Percentiles rank a stretch among this genome's conserved stretches.
phyloP scores from a whole-genome alignment of 108 stramenopile species.

The Hondaea fermentalgiana region DNA sequence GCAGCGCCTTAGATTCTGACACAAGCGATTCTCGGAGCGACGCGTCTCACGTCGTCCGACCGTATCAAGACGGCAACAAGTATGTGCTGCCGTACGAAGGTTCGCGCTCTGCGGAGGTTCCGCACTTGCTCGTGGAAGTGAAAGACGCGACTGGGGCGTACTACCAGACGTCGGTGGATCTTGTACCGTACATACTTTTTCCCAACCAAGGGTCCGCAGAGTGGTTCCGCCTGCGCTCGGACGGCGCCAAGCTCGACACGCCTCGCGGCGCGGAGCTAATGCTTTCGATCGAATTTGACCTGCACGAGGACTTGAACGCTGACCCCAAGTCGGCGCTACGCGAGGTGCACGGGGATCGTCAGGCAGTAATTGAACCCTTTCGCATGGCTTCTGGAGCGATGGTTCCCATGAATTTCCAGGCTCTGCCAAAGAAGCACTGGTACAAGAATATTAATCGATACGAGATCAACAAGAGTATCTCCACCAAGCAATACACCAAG shows the following conservation, averaged over 20 bases:
- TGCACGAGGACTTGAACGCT: neutral
- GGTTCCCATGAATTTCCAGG: neutral
- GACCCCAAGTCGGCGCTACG: neutral
- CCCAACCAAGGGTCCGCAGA: neutral
- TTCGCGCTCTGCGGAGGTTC: neutral
- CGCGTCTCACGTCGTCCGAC: neutral
- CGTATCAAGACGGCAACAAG: neutral
- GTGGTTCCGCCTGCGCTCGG: neutral
- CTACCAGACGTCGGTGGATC: neutral
- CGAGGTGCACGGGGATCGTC: neutral
- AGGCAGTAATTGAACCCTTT: neutral
- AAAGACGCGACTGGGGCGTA: neutral
- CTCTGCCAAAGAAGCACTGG: neutral
- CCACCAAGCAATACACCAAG: neutral
- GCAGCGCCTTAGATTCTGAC: neutral
- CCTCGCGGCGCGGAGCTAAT: neutral
- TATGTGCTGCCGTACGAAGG: neutral
- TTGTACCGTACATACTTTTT: neutral
- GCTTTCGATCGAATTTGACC: neutral
- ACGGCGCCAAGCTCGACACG: neutral
- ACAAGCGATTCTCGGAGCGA: neutral
- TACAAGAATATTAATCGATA: neutral
- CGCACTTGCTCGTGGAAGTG: neutral
- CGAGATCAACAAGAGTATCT: constrained; percentile 9
- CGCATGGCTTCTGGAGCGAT: neutral